phyloP scores from a whole-genome alignment of 768 basidiomycete species.

The Thelephora ganbajun region DNA sequence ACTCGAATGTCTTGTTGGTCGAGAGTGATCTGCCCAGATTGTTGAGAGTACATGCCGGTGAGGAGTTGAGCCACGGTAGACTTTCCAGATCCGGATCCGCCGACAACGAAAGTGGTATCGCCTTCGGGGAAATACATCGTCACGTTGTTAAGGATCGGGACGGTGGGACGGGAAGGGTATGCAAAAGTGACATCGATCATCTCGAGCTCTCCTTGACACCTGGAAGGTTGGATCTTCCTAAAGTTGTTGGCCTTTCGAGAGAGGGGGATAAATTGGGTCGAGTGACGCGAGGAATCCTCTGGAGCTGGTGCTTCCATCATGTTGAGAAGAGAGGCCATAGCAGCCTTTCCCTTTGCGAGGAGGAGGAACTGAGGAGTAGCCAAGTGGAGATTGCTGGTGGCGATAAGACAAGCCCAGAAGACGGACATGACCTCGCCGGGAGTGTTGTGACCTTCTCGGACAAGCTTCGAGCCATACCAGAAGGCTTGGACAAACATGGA shows the following conservation, averaged over 20 bases:
- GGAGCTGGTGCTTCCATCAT: conserved; percentile 33
- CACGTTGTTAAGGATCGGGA: conserved; percentile 43
- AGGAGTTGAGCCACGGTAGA: conserved; percentile 53
- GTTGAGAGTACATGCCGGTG: conserved; percentile 60
- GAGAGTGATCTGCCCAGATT: conserved; percentile 50
- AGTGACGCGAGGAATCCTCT: not conserved
- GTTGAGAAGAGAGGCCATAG: conserved; percentile 54
- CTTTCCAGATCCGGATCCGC: conserved; percentile 68
- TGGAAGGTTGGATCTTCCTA: conserved; percentile 49
- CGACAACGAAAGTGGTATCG: conserved; percentile 73
- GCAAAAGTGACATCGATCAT: conserved; percentile 49
- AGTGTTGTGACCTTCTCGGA: conserved; percentile 54
- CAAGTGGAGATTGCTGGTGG: conserved; percentile 77
- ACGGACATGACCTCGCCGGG: conserved; percentile 87
- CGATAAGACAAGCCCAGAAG: conserved; percentile 95
- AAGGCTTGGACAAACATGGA: conserved; percentile 94
- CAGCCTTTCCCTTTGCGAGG: conserved; percentile 72
- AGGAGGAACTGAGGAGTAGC: conserved; percentile 70
- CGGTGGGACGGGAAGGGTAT: conserved; percentile 58
- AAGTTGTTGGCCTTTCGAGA: conserved; percentile 18
- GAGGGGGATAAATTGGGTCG: conserved; percentile 5
- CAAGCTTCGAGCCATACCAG: conserved; percentile 87
- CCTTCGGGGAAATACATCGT: conserved; percentile 54
- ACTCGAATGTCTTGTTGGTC: conserved; percentile 74
- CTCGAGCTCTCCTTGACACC: conserved; percentile 59